Evolutionary conservation across 768 basidiomycete genomes (phyloP).

Genomic region (Cystofilobasidium capitatum): DNA sequence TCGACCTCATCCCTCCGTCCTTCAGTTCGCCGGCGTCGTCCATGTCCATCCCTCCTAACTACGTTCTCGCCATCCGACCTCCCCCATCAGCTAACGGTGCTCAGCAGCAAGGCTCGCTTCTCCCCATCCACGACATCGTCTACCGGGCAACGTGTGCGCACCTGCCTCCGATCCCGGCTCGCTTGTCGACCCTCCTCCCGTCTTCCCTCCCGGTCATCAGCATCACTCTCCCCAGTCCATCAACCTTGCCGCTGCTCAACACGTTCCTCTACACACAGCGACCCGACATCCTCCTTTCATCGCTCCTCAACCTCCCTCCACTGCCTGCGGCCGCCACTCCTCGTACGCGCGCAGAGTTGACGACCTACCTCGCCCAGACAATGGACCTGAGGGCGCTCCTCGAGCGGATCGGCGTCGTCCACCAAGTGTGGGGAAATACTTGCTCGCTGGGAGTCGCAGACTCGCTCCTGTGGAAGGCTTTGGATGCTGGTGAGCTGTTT

Average conservation of each 20-base stretch:
- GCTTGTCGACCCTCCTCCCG: background rate
- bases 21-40: background rate
- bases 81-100: background rate
- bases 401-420: conserved; percentile 15
- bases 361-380: background rate
- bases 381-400: conserved; percentile 4
- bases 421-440: conserved; percentile 19
- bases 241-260: conserved; percentile 22
- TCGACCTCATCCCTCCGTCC: background rate
- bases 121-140: conserved; percentile 25
- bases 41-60: conserved; percentile 7
- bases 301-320: conserved; percentile 13
- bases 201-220: conserved; percentile 13
- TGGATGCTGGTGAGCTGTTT: background rate
- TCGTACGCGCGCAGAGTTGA: conserved; percentile 15
- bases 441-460: conserved; percentile 22
- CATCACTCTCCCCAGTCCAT: conserved; percentile 20
- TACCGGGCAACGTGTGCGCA: conserved; percentile 25
- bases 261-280: conserved; percentile 27
- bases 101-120: conserved; percentile 15
- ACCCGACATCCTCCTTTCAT: conserved; percentile 21
- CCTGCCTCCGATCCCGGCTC: conserved; percentile 17
- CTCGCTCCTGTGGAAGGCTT: conserved; percentile 16
- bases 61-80: conserved; percentile 25
- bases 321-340: background rate